Evolutionary conservation across 2,329 filamentous ascomycete species (phyloP).

Genomic region (Venturia oleaginea): DNA sequence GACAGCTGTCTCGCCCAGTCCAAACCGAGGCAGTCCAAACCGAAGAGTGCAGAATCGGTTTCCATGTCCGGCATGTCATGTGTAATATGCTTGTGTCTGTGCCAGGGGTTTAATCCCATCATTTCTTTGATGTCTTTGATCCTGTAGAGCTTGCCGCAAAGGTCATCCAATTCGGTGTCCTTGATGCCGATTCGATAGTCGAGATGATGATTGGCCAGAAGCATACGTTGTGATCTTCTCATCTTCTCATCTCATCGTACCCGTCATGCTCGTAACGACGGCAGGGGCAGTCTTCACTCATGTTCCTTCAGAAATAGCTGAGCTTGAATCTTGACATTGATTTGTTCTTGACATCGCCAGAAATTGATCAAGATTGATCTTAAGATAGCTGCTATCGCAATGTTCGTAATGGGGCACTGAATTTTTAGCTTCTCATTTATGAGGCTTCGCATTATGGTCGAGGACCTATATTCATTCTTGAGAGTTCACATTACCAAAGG

Average conservation of each 20-base stretch:
- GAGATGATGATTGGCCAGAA: background rate
- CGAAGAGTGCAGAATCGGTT: no score
- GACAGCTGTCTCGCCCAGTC: no score
- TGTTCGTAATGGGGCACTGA: background rate
- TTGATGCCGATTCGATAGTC: no score
- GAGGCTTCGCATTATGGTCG: background rate
- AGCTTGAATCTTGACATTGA: background rate
- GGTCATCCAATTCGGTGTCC: no score
- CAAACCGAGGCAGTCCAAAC: no score
- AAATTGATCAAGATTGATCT: background rate
- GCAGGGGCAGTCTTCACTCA: background rate
- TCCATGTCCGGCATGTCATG: no score
- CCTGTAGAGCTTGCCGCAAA: no score
- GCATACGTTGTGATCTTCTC: no score
- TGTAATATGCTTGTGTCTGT: no score
- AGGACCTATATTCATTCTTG: background rate
- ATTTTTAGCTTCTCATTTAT: background rate
- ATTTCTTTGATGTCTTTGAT: no score
- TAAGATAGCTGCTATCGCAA: background rate
- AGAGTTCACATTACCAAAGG: background rate
- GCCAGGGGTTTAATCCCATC: no score
- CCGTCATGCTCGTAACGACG: background rate
- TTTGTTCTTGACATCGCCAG: background rate
- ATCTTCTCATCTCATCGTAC: background rate
- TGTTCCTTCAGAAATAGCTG: background rate